Conservation (phyloP, 1,139 yeast species). For the Kodamaea sp. region DNA sequence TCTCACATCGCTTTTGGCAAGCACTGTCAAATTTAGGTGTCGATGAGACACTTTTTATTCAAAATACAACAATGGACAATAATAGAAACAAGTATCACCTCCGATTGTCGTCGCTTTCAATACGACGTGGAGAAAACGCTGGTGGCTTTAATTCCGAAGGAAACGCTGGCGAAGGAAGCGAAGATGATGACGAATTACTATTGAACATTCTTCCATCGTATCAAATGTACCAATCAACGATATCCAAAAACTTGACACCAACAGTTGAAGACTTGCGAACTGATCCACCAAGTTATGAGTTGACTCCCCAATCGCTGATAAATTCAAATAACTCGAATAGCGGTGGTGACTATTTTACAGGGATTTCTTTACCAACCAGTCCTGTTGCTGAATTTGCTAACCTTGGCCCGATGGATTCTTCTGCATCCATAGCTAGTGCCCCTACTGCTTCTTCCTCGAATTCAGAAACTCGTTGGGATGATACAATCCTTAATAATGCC, state of each 20-base stretch:
- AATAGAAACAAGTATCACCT: constrained; percentile 17
- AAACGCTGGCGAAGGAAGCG: constrained; percentile 1
- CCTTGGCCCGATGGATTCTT: constrained; percentile 2
- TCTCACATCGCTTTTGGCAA: too few species aligned
- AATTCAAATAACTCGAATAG: constrained; percentile 15
- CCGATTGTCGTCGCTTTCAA: constrained; percentile 15
- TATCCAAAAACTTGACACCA: constrained; percentile 36
- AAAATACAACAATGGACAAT: constrained; percentile 11
- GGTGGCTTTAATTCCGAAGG: not conserved
- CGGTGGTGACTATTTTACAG: constrained; percentile 20
- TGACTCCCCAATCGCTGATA: constrained; percentile 19
- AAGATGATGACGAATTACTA: constrained; percentile 25
- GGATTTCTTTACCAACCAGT: constrained; percentile 18
- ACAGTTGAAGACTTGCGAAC: constrained; percentile 29
- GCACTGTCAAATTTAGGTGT: too few species aligned
- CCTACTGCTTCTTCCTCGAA: not conserved
- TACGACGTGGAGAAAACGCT: constrained; percentile 5
- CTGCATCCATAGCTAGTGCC: constrained; percentile 4
- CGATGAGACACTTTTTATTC: too few species aligned
- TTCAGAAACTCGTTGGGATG: constrained; percentile 21
- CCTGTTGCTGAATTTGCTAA: constrained; percentile 14
- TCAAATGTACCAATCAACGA: constrained; percentile 39
- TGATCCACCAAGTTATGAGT: constrained; percentile 38
- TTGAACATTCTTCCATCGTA: constrained; percentile 42
- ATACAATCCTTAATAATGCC: constrained; percentile 34